Evolutionary conservation across 495 filamentous ascomycete genomes (phyloP).

Genomic region (Hypoxylon crocopeplum): DNA sequence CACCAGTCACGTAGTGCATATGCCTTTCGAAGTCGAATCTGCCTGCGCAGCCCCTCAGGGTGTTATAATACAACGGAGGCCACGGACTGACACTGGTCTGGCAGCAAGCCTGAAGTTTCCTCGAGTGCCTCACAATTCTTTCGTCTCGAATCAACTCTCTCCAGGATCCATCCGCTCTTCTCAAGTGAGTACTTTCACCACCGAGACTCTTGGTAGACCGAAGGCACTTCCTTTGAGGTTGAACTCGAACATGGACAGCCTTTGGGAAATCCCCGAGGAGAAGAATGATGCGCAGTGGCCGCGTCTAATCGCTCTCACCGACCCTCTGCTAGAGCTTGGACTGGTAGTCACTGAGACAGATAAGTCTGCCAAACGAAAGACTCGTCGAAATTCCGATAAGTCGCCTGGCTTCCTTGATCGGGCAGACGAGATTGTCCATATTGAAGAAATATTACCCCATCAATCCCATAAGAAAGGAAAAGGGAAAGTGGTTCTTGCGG

Average conservation of each 20-base stretch:
- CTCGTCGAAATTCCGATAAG: conserved; percentile 26
- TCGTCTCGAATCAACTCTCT: conserved; percentile 69
- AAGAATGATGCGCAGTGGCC: conserved; percentile 68
- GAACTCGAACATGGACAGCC: conserved; percentile 53
- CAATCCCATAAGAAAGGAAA: conserved; percentile 20
- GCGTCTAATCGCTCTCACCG: conserved; percentile 81
- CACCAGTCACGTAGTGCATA: conserved; percentile 85
- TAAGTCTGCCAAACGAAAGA: conserved; percentile 30
- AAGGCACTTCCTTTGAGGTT: conserved; percentile 54
- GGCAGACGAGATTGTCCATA: conserved; percentile 80
- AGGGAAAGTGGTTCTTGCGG: conserved; percentile 71
- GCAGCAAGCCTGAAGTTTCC: conserved; percentile 58
- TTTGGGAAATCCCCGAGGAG: conserved; percentile 56
- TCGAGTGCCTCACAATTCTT: conserved; percentile 78
- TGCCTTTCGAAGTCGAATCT: conserved; percentile 92
- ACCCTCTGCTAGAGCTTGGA: conserved; percentile 87
- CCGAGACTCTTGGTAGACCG: conserved; percentile 57
- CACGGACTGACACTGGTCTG: conserved; percentile 45
- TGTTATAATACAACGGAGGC: conserved; percentile 82
- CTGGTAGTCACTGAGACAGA: conserved; percentile 69
- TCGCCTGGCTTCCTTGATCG: conserved; percentile 60
- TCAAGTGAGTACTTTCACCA: conserved; percentile 59
- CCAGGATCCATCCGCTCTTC: conserved; percentile 51
- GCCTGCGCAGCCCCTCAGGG: conserved; percentile 84
- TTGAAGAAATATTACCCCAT: conserved; percentile 49